Percentiles rank a stretch among this genome's conserved stretches.
Conservation (phyloP, 176 grass and related monocot genomes). For the Oropetium thomaeum region DNA sequence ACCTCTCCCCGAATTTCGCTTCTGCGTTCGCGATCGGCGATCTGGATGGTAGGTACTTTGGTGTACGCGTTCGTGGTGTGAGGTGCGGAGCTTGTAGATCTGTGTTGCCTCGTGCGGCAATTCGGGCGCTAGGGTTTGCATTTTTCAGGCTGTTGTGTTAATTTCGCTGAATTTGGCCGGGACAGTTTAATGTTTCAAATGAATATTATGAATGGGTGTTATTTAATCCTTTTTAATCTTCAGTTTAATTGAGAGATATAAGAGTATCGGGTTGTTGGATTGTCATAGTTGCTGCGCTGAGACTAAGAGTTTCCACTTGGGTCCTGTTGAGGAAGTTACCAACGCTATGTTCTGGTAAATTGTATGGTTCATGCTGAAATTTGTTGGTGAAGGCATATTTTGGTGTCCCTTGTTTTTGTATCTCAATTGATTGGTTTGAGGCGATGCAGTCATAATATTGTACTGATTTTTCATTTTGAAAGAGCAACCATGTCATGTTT, state of each 20-base stretch:
- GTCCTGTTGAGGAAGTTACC: neutral
- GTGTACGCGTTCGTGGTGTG: neutral
- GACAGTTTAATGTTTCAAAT: neutral
- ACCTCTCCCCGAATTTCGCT: neutral
- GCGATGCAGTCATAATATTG: neutral
- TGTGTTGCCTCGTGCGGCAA: neutral
- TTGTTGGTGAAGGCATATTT: neutral
- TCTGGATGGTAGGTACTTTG: neutral
- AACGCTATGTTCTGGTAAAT: neutral
- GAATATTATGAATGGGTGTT: neutral
- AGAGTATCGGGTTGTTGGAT: neutral
- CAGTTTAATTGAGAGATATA: neutral
- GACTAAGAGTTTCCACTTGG: neutral
- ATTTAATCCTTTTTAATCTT: neutral
- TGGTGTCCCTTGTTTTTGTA: neutral
- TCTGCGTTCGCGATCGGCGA: neutral
- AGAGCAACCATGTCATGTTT: neutral
- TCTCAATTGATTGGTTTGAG: neutral
- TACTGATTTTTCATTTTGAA: constrained; percentile 21
- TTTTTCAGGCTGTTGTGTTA: neutral
- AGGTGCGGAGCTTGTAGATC: constrained; percentile 22
- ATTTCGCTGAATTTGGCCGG: neutral
- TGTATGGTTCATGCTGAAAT: neutral
- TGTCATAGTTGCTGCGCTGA: neutral
- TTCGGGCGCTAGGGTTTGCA: constrained; percentile 17